A percentile compares a stretch with the other conserved stretches of the same genome.
phyloP scores from a whole-genome alignment of 2,329 filamentous ascomycete species.

The Colletotrichum sp. region DNA sequence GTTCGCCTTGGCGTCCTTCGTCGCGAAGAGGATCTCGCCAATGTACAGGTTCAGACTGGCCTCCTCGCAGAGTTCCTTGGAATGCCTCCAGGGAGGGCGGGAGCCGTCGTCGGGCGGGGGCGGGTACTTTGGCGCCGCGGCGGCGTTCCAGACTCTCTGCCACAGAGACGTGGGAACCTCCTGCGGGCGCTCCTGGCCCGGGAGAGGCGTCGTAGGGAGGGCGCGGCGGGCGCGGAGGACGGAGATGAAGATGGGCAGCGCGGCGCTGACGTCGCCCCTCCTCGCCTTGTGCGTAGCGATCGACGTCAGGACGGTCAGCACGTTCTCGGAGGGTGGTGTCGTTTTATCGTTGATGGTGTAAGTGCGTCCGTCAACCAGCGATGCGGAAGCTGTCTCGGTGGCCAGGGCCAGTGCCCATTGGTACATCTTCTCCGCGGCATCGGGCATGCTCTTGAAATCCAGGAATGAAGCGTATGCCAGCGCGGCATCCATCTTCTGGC shows the following conservation, averaged over 20 bases:
- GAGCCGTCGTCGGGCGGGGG: constrained; percentile 73
- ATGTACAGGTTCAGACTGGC: constrained; percentile 88
- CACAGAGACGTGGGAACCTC: background rate
- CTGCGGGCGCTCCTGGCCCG: constrained; percentile 10
- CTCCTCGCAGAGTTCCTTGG: constrained; percentile 78
- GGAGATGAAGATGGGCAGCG: constrained; percentile 86
- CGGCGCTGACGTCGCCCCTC: constrained; percentile 66
- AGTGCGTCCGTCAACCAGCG: constrained; percentile 63
- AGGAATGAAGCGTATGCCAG: constrained; percentile 86
- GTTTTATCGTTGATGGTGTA: constrained; percentile 67
- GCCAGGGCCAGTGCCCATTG: constrained; percentile 79
- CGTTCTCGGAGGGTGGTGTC: constrained; percentile 69
- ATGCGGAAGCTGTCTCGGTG: constrained; percentile 52
- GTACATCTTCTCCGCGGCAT: constrained; percentile 75
- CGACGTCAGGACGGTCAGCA: constrained; percentile 77
- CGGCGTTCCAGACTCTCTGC: constrained; percentile 24
- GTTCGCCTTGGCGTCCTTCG: constrained; percentile 47
- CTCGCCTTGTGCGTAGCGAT: constrained; percentile 80
- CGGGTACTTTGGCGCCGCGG: constrained; percentile 68
- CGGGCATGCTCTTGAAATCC: constrained; percentile 72
- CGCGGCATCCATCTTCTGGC: constrained; percentile 81
- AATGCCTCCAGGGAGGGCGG: constrained; percentile 66
- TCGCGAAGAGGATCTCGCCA: constrained; percentile 88
- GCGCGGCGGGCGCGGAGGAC: constrained; percentile 79
- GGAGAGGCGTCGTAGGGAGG: constrained; percentile 45